Conservation (phyloP, 331 rosid species). For the Acacia pycnantha region DNA sequence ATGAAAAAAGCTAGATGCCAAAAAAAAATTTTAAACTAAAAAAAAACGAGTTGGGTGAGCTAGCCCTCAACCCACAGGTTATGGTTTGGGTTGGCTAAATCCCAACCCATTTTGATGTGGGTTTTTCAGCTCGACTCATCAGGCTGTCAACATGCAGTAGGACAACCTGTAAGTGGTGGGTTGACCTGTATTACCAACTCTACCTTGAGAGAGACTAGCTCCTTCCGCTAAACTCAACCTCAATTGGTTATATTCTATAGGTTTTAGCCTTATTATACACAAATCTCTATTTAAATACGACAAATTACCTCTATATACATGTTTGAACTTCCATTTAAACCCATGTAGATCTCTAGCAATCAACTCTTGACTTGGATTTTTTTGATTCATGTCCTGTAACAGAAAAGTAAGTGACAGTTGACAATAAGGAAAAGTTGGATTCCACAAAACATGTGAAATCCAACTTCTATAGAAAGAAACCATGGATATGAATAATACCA, state of each 20-base stretch:
- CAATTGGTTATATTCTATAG: not conserved
- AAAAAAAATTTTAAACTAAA: no score
- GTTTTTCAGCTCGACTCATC: no score
- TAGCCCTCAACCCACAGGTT: no score
- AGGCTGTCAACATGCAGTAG: no score
- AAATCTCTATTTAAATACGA: not conserved
- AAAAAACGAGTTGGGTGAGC: no score
- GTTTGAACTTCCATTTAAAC: conserved; percentile 81
- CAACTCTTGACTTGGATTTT: conserved; percentile 79
- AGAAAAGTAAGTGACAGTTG: not conserved
- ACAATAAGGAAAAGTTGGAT: conserved; percentile 1
- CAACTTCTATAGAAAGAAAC: not conserved
- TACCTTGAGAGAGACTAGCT: not conserved
- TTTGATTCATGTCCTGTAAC: conserved; percentile 67
- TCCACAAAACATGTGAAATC: not conserved
- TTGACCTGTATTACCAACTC: no score
- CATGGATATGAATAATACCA: conserved; percentile 44
- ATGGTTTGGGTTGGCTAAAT: no score
- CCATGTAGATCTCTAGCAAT: conserved; percentile 84
- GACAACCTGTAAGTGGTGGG: no score
- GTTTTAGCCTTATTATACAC: not conserved
- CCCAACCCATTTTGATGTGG: no score
- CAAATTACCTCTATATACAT: conserved; percentile 72
- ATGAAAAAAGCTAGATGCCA: no score
- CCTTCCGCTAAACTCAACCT: no score